A percentile compares a stretch with the other conserved stretches of the same genome.
phyloP scores from a whole-genome alignment of 2,329 filamentous ascomycete species.

The Pseudogymnoascus sp. region DNA sequence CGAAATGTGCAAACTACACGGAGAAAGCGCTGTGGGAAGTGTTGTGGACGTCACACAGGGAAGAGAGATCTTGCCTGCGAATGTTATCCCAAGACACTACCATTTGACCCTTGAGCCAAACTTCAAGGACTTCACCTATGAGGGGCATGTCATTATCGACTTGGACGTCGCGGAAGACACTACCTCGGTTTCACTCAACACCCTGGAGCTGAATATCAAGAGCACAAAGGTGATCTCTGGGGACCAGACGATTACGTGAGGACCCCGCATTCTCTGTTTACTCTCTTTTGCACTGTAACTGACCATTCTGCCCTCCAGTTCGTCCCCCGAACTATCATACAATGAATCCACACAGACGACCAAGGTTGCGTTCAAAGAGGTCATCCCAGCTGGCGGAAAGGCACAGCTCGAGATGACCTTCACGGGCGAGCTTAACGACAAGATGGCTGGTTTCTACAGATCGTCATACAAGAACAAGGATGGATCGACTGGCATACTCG shows the following conservation, averaged over 20 bases:
- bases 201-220: slow-evolving; percentile 76
- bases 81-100: slow-evolving; percentile 89
- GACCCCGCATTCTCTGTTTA: slow-evolving; percentile 14
- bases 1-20: slow-evolving; percentile 60
- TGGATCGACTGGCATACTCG: slow-evolving; percentile 72
- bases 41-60: slow-evolving; percentile 53
- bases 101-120: slow-evolving; percentile 85
- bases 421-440: slow-evolving; percentile 74
- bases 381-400: slow-evolving; percentile 64
- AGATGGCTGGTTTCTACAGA: slow-evolving; percentile 96
- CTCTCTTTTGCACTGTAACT: slow-evolving; percentile 12
- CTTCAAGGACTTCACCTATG: slow-evolving; percentile 78
- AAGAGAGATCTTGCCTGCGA: slow-evolving; percentile 80
- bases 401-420: slow-evolving; percentile 71
- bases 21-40: slow-evolving; percentile 43
- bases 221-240: slow-evolving; percentile 58
- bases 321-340: slow-evolving; percentile 60
- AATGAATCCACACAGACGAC: slow-evolving; percentile 74
- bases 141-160: slow-evolving; percentile 77
- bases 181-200: slow-evolving; percentile 78
- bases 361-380: slow-evolving; percentile 68
- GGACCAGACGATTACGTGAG: slow-evolving; percentile 42
- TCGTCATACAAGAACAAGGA: slow-evolving; percentile 82
- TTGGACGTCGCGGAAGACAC: slow-evolving; percentile 80
- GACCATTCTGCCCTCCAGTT: slow-evolving; percentile 35